These are phyloP conservation scores for Quambalaria eucalypti DNA, from an alignment of 1,284 basidiomycete genomes.

Conservation along the genomic window DNA sequence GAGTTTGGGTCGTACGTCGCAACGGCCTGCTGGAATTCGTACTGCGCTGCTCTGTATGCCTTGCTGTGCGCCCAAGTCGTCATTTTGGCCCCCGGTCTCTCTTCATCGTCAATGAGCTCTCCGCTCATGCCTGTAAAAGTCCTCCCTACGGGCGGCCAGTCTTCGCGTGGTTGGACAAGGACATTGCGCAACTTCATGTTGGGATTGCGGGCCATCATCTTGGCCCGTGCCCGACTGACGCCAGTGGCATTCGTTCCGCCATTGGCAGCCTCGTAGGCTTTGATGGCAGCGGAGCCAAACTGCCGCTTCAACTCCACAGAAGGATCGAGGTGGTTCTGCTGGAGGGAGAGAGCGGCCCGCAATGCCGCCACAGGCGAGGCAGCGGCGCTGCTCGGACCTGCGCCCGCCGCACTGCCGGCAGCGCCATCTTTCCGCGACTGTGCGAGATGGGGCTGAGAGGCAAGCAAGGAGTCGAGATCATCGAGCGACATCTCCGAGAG, in stretches of 20 bases:
- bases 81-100: slow-evolving; percentile 14
- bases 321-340: slow-evolving; percentile 32
- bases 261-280: slow-evolving; percentile 35
- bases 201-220: slow-evolving; percentile 33
- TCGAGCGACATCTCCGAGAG: slow-evolving; percentile 43
- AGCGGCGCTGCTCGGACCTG: neutral
- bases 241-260: slow-evolving; percentile 6
- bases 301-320: slow-evolving; percentile 36
- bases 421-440: neutral
- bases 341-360: slow-evolving; percentile 24
- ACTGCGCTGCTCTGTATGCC: slow-evolving; percentile 38
- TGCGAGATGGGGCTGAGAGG: slow-evolving; percentile 17
- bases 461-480: slow-evolving; percentile 34
- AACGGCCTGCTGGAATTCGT: slow-evolving; percentile 43
- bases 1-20: slow-evolving; percentile 29
- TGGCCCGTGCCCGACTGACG: slow-evolving; percentile 8
- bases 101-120: slow-evolving; percentile 23
- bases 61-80: slow-evolving; percentile 36
- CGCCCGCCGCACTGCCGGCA: slow-evolving; percentile 1
- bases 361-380: slow-evolving; percentile 11
- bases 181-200: slow-evolving; percentile 34
- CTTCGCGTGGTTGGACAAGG: slow-evolving; percentile 34
- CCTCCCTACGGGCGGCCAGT: slow-evolving; percentile 39
- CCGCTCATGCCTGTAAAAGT: slow-evolving; percentile 41
- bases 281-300: slow-evolving; percentile 44